Percentiles rank a stretch among this genome's conserved stretches.
These are phyloP conservation scores for Afroboletus lepidellus DNA, from an alignment of 1,284 basidiomycete species.

Conservation along the genomic window DNA sequence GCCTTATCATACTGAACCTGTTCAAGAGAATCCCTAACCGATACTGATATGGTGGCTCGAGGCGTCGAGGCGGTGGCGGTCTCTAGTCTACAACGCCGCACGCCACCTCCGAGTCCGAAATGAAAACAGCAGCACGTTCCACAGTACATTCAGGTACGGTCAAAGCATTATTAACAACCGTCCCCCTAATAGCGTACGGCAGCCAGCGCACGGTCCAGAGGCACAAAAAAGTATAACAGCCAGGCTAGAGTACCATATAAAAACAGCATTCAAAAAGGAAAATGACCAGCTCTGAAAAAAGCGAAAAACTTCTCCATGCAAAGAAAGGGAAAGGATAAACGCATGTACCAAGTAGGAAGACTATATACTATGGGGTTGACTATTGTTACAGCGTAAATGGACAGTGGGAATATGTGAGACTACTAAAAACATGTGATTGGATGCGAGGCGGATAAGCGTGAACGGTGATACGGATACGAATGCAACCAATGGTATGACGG, in stretches of 20 bases:
- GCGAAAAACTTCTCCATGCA: not conserved
- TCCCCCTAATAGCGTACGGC: slow-evolving; percentile 4
- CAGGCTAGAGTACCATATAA: slow-evolving; percentile 12
- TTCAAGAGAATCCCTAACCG: not conserved
- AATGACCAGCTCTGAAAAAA: not conserved
- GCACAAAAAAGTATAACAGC: slow-evolving; percentile 1
- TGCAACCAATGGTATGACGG: slow-evolving; percentile 19
- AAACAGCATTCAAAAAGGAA: slow-evolving; percentile 10
- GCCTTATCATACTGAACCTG: too few species aligned
- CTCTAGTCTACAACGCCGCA: not conserved
- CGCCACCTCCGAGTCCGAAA: not conserved
- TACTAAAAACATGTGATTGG: slow-evolving; percentile 28
- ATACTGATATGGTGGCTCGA: not conserved
- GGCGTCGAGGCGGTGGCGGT: not conserved
- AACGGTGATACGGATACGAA: slow-evolving; percentile 9
- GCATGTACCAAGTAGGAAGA: slow-evolving; percentile 13
- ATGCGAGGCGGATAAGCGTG: slow-evolving; percentile 17
- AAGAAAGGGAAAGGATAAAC: not conserved
- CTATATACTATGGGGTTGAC: slow-evolving; percentile 34
- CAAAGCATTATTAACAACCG: slow-evolving; percentile 7
- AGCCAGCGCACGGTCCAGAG: slow-evolving; percentile 12
- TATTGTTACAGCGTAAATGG: slow-evolving; percentile 36
- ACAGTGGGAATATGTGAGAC: slow-evolving; percentile 25
- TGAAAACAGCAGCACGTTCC: not conserved
- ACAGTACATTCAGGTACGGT: not conserved